These are phyloP conservation scores for Penicillium sp. DNA, from an alignment of 2,329 filamentous ascomycete species.

Conservation along the genomic window DNA sequence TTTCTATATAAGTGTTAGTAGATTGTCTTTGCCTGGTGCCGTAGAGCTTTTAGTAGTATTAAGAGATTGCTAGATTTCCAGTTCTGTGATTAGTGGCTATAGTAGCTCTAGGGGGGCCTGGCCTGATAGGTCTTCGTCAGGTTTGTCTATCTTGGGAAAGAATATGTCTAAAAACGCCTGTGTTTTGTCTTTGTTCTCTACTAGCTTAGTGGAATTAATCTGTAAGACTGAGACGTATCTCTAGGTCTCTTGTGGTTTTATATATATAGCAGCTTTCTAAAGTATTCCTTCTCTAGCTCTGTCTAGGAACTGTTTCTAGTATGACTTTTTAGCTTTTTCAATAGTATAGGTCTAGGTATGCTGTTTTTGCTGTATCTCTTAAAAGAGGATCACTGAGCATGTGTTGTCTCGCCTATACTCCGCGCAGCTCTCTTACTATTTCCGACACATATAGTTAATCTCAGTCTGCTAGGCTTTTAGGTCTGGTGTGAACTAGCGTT, in stretches of 20 bases:
- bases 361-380: conserved; percentile 18
- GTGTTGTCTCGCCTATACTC: conserved; percentile 4
- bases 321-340: conserved; percentile 19
- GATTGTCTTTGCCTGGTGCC: not conserved
- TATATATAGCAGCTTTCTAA: conserved; percentile 21
- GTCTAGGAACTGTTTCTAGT: conserved; percentile 28
- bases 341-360: too few relatives aligned
- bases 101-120: conserved; percentile 6
- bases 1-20: not conserved
- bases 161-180: conserved; percentile 12
- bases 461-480: too few relatives aligned
- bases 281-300: conserved; percentile 15
- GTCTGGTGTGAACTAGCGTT: too few relatives aligned
- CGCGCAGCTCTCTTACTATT: conserved; percentile 21
- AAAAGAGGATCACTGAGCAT: conserved; percentile 10
- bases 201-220: not conserved
- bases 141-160: conserved; percentile 15
- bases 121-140: not conserved
- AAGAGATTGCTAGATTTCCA: not conserved
- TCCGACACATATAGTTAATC: conserved; percentile 25
- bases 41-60: not conserved
- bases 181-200: conserved; percentile 14
- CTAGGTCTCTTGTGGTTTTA: conserved; percentile 16
- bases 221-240: conserved; percentile 14
- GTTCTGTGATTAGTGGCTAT: not conserved